Base-by-base conservation (phyloP, 2,329 filamentous ascomycete species). In the Colletotrichum zoysiae region DNA sequence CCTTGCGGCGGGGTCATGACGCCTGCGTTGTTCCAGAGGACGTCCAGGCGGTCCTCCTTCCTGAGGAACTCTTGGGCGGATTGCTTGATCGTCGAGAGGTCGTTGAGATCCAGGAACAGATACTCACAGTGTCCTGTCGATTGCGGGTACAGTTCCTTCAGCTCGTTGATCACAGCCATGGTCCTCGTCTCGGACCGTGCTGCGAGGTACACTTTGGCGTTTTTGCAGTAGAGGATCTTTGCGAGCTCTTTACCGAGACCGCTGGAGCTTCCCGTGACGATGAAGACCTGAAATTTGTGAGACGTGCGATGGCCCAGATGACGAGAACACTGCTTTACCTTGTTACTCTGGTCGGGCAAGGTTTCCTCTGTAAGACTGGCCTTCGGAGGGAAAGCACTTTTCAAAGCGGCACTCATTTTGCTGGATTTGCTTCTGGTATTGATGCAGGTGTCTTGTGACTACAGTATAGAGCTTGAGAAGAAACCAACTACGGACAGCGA, bases 191-290 rank as follows among this genome's bases (percentile, higher is more conserved):
- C 38, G 56, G 66, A 67, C 57, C 86, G 84, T 2, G 82, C 82
- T 5, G 85, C 85, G 53, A 88, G 75, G 74, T 87, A 88, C 30
- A 88, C 82, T 5, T 80, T 87, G 42, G 79, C 86, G 62, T 86
- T 84, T 20, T 79, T 81, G 3, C 77, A 75, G 76, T 88, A 89
- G 11, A 89, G 80, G 9, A 88, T 84, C 40, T 81, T 81, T 63
- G 77, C 79, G 14, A 88, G 80, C 71, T 86, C 84, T 56, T 82
- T 79, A 18, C 86, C 86, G 5, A 86, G 78, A 16, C 74, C 74
- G 35, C 67, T 56, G 2, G 62, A 65, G 33, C 64, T 62, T n/a
- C 74, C 74, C 9, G 86, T 88, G 18, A 88, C 81, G 64, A 88
- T 84, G 59, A 75, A 75, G 12, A 76, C 75, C 65, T 72, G 33